These are phyloP conservation scores for Verticillium longisporum DNA, from an alignment of 2,329 filamentous ascomycete species.

Conservation along the genomic window DNA sequence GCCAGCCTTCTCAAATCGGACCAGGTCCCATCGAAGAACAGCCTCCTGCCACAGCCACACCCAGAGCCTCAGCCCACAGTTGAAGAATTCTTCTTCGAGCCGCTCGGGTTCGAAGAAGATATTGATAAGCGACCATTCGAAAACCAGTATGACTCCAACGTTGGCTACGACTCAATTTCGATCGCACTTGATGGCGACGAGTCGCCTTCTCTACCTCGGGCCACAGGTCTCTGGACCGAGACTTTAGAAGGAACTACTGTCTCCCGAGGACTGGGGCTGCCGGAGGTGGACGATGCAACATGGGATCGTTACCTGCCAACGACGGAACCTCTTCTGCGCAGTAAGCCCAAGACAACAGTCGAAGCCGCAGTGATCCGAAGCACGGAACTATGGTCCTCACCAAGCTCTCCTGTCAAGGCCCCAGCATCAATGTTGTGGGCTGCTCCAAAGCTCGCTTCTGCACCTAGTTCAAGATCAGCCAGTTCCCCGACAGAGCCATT, in stretches of 20 bases:
- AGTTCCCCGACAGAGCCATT: not conserved
- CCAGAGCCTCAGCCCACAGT: slow-evolving; percentile 11
- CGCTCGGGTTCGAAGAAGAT: slow-evolving; percentile 15
- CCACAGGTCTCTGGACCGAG: slow-evolving; percentile 9
- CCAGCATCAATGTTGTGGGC: not conserved
- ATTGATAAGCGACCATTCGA: slow-evolving; percentile 17
- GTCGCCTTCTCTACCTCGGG: slow-evolving; percentile 4
- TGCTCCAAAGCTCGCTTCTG: not conserved
- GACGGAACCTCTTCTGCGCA: slow-evolving; percentile 17
- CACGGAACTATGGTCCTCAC: slow-evolving; percentile 24
- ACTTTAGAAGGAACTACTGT: slow-evolving; percentile 1
- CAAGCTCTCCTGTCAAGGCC: not conserved
- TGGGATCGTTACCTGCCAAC: slow-evolving; percentile 27
- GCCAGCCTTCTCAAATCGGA: slow-evolving; percentile 49
- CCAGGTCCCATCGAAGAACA: slow-evolving; percentile 43
- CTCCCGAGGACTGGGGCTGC: slow-evolving; percentile 17
- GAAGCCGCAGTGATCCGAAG: slow-evolving; percentile 26
- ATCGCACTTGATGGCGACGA: slow-evolving; percentile 22
- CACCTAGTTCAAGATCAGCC: not conserved
- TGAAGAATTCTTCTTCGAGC: slow-evolving; percentile 25
- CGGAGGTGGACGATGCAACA: slow-evolving; percentile 27
- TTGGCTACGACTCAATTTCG: slow-evolving; percentile 19
- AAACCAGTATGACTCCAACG: slow-evolving; percentile 12
- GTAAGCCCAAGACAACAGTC: slow-evolving; percentile 19
- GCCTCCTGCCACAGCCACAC: slow-evolving; percentile 33